Conservation (phyloP, 148 eudicot species). For the Euryodendron excelsum region DNA sequence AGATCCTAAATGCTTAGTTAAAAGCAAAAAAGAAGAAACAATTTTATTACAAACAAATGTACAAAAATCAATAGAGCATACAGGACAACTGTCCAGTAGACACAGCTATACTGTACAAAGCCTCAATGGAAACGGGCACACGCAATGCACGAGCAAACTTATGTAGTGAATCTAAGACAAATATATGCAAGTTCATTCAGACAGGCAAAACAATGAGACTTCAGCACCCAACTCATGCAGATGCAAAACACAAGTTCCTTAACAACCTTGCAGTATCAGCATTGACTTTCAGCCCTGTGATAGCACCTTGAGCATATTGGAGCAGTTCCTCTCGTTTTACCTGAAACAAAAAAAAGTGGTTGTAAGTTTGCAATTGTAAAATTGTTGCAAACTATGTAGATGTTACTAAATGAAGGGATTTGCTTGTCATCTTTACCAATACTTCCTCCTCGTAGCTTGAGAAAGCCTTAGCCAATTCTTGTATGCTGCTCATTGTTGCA, state of each 20-base stretch:
- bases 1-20: too few relatives aligned
- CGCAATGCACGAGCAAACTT: background rate
- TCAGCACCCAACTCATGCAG: conserved; percentile 4
- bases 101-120: too few relatives aligned
- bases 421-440: conserved; percentile 39
- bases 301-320: conserved; percentile 61
- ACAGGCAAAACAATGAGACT: background rate
- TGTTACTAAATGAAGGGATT: conserved; percentile 10
- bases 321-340: conserved; percentile 73
- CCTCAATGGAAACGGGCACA: background rate
- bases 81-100: too few relatives aligned
- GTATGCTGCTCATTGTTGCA: conserved; percentile 42
- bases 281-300: conserved; percentile 60
- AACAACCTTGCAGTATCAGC: conserved; percentile 60
- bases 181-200: background rate
- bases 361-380: background rate
- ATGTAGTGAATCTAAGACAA: background rate
- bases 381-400: background rate
- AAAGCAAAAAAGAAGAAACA: too few relatives aligned
- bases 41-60: too few relatives aligned
- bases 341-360: conserved; percentile 21
- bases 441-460: conserved; percentile 66
- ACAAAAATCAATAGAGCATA: too few relatives aligned
- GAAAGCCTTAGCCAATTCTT: conserved; percentile 52
- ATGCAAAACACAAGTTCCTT: background rate